A percentile compares a stretch with the other conserved stretches of the same genome.
phyloP scores from a whole-genome alignment of 2,329 filamentous ascomycete species.

The Colletotrichum tropicale region DNA sequence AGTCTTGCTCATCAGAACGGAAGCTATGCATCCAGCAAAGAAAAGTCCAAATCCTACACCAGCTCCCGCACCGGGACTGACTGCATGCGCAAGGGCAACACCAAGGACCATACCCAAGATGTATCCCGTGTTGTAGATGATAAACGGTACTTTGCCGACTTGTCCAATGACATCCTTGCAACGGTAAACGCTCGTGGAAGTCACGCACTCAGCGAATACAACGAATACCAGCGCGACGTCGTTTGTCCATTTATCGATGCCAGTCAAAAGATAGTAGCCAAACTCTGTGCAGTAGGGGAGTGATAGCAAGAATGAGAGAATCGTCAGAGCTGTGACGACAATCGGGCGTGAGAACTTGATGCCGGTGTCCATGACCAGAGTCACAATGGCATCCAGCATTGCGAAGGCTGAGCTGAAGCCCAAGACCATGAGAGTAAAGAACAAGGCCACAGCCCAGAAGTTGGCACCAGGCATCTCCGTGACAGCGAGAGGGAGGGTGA shows the following conservation, averaged over 20 bases:
- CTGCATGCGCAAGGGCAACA: constrained; percentile 52
- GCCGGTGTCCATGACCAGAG: constrained; percentile 58
- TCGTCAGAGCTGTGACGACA: constrained; percentile 53
- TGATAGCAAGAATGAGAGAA: constrained; percentile 57
- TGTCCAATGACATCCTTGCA: constrained; percentile 52
- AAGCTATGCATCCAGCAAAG: constrained; percentile 40
- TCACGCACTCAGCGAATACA: constrained; percentile 56
- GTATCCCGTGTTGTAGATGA: constrained; percentile 54
- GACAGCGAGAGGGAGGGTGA: constrained; percentile 62
- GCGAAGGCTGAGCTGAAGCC: constrained; percentile 64
- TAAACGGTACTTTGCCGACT: constrained; percentile 46
- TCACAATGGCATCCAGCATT: constrained; percentile 62
- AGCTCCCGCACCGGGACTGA: constrained; percentile 48
- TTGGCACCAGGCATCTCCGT: constrained; percentile 61
- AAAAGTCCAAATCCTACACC: constrained; percentile 59
- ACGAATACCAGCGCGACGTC: constrained; percentile 60
- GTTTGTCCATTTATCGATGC: constrained; percentile 61
- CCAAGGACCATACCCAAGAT: constrained; percentile 58
- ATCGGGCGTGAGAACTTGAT: constrained; percentile 47
- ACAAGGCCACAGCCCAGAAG: constrained; percentile 62
- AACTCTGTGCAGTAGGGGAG: constrained; percentile 63
- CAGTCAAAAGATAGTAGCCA: constrained; percentile 59
- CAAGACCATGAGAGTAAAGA: constrained; percentile 62
- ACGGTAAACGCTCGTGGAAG: constrained; percentile 57
- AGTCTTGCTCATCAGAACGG: constrained; percentile 44